A percentile compares a stretch with the other conserved stretches of the same genome.
These are phyloP conservation scores for Cokeromyces recurvatus DNA, from an alignment of 371 early-diverging fungal genomes.

Conservation along the genomic window DNA sequence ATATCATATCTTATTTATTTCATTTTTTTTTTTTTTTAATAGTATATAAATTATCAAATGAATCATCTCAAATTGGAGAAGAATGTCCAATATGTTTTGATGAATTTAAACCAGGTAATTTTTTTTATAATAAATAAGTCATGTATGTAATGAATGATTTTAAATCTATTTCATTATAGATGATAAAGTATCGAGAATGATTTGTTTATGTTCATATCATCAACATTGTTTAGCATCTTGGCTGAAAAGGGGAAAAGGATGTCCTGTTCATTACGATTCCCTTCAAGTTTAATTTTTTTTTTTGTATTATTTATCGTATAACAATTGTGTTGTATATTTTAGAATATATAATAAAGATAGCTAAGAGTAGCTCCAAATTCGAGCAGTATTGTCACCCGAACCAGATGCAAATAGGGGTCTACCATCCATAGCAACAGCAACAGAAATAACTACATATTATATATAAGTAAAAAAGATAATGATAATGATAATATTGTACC, in stretches of 20 bases:
- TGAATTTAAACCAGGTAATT: conserved; percentile 67
- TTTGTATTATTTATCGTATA: background rate
- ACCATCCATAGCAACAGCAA: background rate
- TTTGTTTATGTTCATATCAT: conserved; percentile 51
- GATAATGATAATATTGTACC: conserved; percentile 35
- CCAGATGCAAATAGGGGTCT: conserved; percentile 86
- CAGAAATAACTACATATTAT: background rate
- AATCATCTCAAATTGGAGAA: conserved; percentile 60
- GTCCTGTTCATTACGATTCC: conserved; percentile 28
- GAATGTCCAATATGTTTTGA: conserved; percentile 90
- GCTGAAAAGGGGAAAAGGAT: conserved; percentile 32
- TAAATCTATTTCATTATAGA: conserved; percentile 28
- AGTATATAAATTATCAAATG: conserved; percentile 54
- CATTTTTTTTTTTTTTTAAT: too few relatives aligned
- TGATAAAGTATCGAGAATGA: conserved; percentile 69
- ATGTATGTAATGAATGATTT: too few relatives aligned
- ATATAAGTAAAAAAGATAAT: conserved; percentile 12
- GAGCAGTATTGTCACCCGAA: conserved; percentile 83
- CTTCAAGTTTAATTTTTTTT: conserved; percentile 3
- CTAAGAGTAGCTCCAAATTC: conserved; percentile 73
- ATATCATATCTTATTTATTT: too few relatives aligned
- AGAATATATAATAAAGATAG: background rate
- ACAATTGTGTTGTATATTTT: background rate
- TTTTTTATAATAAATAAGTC: background rate
- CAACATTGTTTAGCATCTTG: conserved; percentile 24